Base-by-base conservation (phyloP, 2,329 filamentous ascomycete genomes). In the Fusarium udum region DNA sequence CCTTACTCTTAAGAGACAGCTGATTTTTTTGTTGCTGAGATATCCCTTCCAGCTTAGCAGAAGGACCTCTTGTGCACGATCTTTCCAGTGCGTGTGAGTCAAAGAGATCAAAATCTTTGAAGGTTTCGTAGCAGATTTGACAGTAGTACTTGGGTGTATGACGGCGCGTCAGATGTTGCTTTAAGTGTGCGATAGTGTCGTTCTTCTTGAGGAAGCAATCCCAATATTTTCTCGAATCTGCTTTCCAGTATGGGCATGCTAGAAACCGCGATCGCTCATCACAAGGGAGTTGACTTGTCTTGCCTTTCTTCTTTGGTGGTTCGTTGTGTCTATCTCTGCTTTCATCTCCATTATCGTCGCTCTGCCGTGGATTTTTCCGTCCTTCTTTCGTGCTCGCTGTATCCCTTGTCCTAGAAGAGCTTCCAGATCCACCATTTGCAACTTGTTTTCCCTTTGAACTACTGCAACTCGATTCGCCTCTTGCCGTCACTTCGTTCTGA, bases 301-400 rank as follows among this genome's bases (percentile, higher is more conserved):
- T 57, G 2, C 39, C 53, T 12, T 15, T 56, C 16, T 45, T 57
- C 16, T 24, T 15, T 0, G 37, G 37, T 2, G 53, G 53, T 3
- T 22, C 37, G 7, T 34, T 22, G 0, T 6, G 4, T 9, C 5
- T 26, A 4, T 56, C 53, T 2, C 16, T 10, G 2, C 5, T 8
- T 24, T 24, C 26, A 4, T 42, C 26, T 4, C 37, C 7, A 4
- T 1, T 0, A 2, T 20, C 28, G 3, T 15, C 15, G 0, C 0
- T 15, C 7, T 24, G 24, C 10, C 37, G 7, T 15, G 0, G 37
- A 7, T 15, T 28, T 12, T 56, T 42, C 9, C 26, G 20, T 4
- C 6, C 15, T 0, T 15, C 4, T 3, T 2, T 8, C 3, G 10
- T 4, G 12, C 12, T 40, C 2, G 22, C 1, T 18, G 4, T 3